phyloP scores from a whole-genome alignment of 2,329 filamentous ascomycete species.

The Diaporthe humulicola region DNA sequence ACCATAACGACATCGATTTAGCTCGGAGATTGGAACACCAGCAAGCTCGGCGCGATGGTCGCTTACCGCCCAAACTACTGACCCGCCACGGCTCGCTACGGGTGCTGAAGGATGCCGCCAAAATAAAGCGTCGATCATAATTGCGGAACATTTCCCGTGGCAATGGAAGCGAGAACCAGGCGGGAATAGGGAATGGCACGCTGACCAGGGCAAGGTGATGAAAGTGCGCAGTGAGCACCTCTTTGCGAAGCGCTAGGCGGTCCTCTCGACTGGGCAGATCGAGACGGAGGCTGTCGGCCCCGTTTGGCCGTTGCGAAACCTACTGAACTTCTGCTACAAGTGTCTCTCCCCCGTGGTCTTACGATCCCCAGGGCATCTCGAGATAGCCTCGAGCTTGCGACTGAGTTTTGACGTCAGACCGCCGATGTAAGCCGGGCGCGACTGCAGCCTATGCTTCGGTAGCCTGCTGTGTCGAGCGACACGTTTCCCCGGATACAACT shows the following conservation, averaged over 20 bases:
- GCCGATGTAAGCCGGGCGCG: not conserved
- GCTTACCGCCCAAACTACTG: slow-evolving; percentile 9
- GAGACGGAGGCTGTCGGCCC: not conserved
- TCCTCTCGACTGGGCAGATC: slow-evolving; percentile 5
- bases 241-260: not conserved
- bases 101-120: slow-evolving; percentile 21
- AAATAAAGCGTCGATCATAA: slow-evolving; percentile 24
- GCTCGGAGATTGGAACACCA: slow-evolving; percentile 26
- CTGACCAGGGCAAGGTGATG: slow-evolving; percentile 21
- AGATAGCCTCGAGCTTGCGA: slow-evolving; percentile 27
- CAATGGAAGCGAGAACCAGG: slow-evolving; percentile 25
- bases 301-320: slow-evolving; percentile 21
- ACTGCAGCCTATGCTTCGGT: slow-evolving; percentile 26
- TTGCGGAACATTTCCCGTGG: slow-evolving; percentile 25
- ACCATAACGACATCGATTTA: slow-evolving; percentile 13
- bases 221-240: not conserved
- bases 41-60: slow-evolving; percentile 29
- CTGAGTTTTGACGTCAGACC: slow-evolving; percentile 29
- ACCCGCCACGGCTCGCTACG: slow-evolving; percentile 23
- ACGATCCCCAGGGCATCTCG: slow-evolving; percentile 1
- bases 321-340: slow-evolving; percentile 23
- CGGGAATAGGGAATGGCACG: slow-evolving; percentile 26
- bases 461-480: slow-evolving; percentile 12
- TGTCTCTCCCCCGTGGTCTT: not conserved
- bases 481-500: slow-evolving; percentile 10